phyloP scores from a whole-genome alignment of 148 eudicot species.

The Vaccinium darrowii region DNA sequence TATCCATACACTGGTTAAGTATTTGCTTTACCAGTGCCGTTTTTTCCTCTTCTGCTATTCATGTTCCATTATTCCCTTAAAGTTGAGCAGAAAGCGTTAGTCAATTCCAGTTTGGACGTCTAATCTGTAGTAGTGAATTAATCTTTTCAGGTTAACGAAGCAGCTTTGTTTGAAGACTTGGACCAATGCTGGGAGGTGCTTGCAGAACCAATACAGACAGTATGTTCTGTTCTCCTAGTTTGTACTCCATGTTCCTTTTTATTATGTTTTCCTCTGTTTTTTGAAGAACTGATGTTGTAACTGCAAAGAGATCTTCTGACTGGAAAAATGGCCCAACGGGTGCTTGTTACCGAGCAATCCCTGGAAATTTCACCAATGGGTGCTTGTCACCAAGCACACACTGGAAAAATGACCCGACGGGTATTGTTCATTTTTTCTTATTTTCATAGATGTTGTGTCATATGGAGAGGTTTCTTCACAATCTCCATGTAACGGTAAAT shows the following conservation, averaged over 20 bases:
- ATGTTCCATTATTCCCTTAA: not conserved
- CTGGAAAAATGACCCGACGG: too few species aligned
- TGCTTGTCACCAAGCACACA: too few species aligned
- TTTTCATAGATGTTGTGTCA: not conserved
- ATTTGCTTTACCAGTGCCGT: not conserved
- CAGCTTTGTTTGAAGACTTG: constrained; percentile 70
- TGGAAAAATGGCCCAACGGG: too few species aligned
- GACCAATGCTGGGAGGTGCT: constrained; percentile 93
- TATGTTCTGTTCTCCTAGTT: constrained; percentile 34
- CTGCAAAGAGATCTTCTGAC: not conserved
- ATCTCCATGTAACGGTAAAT: not conserved
- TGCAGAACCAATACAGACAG: constrained; percentile 96
- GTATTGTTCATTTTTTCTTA: not conserved
- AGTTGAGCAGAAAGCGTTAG: not conserved
- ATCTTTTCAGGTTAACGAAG: constrained; percentile 64
- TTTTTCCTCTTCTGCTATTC: not conserved
- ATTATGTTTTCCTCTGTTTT: not conserved
- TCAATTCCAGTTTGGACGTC: not conserved
- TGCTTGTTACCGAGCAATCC: too few species aligned
- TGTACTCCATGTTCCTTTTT: not conserved
- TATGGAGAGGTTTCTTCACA: not conserved
- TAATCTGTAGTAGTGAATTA: not conserved
- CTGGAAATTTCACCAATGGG: too few species aligned
- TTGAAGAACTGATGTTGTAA: not conserved
- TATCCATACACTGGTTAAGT: not conserved